Base-by-base conservation (phyloP, 495 filamentous ascomycete genomes). In the Hypoxylon lenormandii region DNA sequence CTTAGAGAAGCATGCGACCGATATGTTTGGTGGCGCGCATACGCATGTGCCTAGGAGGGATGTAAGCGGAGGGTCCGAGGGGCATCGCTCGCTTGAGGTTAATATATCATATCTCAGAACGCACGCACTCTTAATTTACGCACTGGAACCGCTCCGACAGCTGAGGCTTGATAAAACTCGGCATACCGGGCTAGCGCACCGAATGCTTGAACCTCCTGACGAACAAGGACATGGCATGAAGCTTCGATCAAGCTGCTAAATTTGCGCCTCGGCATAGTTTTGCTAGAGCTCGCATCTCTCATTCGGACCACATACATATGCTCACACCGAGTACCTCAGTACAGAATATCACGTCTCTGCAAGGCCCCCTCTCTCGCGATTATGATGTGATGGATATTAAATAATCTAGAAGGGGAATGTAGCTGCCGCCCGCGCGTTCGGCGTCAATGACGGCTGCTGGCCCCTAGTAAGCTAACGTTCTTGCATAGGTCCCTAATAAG, bases 41-140 rank as follows among this genome's bases (percentile, higher is more conserved):
- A 30, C 52, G 43, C 47, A 42, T 33, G 10, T 7, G 26, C 26
- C 3, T 28, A n/a, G n/a, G n/a, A n/a, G n/a, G 26, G 3, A 33
- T 46, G 56, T 60, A 62, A 50, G 58, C 52, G 33, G 18, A 50
- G 16, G 45, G 15, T 23, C 28, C 40, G 56, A 52, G 62, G 52
- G 62, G 52, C 26, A 66, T 33, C 30, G 30, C 26, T 56, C 19
- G 50, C 45, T 58, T 62, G 26, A 43, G 45, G 22, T 42, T 53
- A 53, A 59, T 69, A 46, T 63, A 57, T 70, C 68, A 66, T 21
- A 71, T 71, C 57, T 71, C 68, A 71, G 58, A 71, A 71, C 19
- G 40, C 53, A 50, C 62, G 15, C 22, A 46, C 38, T 42, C 18
- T 62, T 21, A 37, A 55, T 58, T 33, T 70, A 22, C 45, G 58